Conservation (phyloP, 1,284 basidiomycete genomes). For the Ceratobasidium sp. region DNA sequence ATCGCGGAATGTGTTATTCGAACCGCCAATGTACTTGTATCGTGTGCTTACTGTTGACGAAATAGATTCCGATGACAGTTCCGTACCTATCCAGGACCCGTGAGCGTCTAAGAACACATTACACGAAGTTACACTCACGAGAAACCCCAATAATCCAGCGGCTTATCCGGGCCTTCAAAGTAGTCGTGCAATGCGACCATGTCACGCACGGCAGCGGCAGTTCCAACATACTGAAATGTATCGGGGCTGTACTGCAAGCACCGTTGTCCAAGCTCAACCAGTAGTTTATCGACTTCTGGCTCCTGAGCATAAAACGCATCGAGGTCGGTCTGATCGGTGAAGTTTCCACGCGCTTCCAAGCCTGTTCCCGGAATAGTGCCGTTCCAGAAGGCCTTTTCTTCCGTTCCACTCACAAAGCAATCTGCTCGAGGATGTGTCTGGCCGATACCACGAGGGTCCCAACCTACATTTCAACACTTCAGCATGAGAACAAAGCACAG, state of each 20-base stretch:
- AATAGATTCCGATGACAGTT: constrained; percentile 48
- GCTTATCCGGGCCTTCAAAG: constrained; percentile 46
- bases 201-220: constrained; percentile 42
- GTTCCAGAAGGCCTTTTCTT: constrained; percentile 32
- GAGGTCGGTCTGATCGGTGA: constrained; percentile 15
- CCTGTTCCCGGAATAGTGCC: constrained; percentile 46
- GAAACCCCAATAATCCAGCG: constrained; percentile 49
- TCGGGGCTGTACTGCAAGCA: constrained; percentile 12
- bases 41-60: constrained; percentile 43
- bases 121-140: constrained; percentile 36
- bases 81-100: constrained; percentile 47
- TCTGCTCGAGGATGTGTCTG: constrained; percentile 28
- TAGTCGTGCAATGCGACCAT: constrained; percentile 48
- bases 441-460: constrained; percentile 16
- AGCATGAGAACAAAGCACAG: background rate
- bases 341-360: constrained; percentile 42
- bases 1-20: background rate
- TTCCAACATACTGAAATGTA: constrained; percentile 30
- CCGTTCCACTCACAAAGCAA: constrained; percentile 28
- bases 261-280: background rate
- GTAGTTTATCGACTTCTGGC: constrained; percentile 2
- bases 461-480: background rate
- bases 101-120: background rate
- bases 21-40: too few species aligned
- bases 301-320: constrained; percentile 23